These are phyloP conservation scores for Moricandia arvensis DNA, from an alignment of 345 rosid genomes.

Conservation along the genomic window DNA sequence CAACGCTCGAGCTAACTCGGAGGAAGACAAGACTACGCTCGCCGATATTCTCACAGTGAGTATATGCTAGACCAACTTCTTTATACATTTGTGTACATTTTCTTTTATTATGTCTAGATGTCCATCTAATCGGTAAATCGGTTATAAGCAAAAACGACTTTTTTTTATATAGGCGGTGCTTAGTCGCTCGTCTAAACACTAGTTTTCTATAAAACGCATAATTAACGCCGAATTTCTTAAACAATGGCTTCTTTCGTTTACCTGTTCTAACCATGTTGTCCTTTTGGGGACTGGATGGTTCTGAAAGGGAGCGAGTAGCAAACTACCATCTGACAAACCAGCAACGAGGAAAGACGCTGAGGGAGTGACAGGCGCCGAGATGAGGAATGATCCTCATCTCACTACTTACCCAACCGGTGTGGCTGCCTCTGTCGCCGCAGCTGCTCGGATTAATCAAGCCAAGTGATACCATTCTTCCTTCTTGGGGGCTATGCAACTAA, in stretches of 20 bases:
- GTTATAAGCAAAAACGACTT: too few relatives aligned
- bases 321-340: slow-evolving; percentile 58
- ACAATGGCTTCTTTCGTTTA: not conserved
- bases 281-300: not conserved
- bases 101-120: not conserved
- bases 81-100: not conserved
- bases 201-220: too few relatives aligned
- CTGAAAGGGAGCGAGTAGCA: slow-evolving; percentile 61
- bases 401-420: slow-evolving; percentile 73
- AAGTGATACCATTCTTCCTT: slow-evolving; percentile 23
- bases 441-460: slow-evolving; percentile 65
- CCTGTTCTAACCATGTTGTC: not conserved
- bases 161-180: too few relatives aligned
- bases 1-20: slow-evolving; percentile 48
- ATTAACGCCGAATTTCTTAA: too few relatives aligned
- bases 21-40: slow-evolving; percentile 63
- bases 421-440: slow-evolving; percentile 71
- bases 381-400: slow-evolving; percentile 78
- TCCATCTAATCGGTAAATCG: too few relatives aligned
- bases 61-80: not conserved
- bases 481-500: not conserved
- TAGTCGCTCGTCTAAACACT: too few relatives aligned
- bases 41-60: slow-evolving; percentile 63
- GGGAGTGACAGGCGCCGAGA: slow-evolving; percentile 75
- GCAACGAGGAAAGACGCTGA: slow-evolving; percentile 73